phyloP scores from a whole-genome alignment of 106 monocot species.

The Gastrodia elata region DNA sequence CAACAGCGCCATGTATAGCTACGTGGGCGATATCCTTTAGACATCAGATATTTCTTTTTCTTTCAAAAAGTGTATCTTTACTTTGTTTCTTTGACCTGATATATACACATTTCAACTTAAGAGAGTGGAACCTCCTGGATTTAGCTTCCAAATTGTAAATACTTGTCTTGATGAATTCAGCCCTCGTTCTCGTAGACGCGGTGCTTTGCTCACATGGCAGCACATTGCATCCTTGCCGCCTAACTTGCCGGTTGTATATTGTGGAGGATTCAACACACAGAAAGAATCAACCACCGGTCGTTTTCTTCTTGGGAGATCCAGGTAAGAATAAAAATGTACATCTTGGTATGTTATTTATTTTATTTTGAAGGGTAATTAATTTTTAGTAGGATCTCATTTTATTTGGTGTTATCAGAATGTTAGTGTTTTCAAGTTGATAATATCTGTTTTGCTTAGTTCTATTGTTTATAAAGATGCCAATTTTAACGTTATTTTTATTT shows the following conservation, averaged over 20 bases:
- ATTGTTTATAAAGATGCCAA: too few relatives aligned
- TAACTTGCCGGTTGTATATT: slow-evolving; percentile 76
- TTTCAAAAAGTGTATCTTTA: not conserved
- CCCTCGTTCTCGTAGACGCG: slow-evolving; percentile 79
- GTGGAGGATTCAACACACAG: slow-evolving; percentile 91
- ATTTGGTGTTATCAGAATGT: too few relatives aligned
- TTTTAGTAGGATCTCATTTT: too few relatives aligned
- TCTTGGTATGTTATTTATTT: not conserved
- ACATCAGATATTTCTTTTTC: not conserved
- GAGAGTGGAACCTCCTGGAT: slow-evolving; percentile 80
- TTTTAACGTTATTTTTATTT: too few relatives aligned
- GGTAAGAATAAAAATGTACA: slow-evolving; percentile 27
- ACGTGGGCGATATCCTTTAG: slow-evolving; percentile 99
- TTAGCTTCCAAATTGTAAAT: slow-evolving; percentile 91
- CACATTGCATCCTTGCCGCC: slow-evolving; percentile 96
- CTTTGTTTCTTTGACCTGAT: slow-evolving; percentile 57
- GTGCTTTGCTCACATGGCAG: slow-evolving; percentile 95
- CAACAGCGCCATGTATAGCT: slow-evolving; percentile 76
- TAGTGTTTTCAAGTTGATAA: too few relatives aligned
- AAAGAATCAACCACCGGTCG: slow-evolving; percentile 96
- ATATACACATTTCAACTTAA: slow-evolving; percentile 95
- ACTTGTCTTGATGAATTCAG: slow-evolving; percentile 81
- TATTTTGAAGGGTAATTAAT: not conserved
- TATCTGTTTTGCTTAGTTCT: too few relatives aligned
- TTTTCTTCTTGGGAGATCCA: slow-evolving; percentile 90